Base-by-base conservation (phyloP, 768 basidiomycete species). In the Chalciporus pseudorubinellus region DNA sequence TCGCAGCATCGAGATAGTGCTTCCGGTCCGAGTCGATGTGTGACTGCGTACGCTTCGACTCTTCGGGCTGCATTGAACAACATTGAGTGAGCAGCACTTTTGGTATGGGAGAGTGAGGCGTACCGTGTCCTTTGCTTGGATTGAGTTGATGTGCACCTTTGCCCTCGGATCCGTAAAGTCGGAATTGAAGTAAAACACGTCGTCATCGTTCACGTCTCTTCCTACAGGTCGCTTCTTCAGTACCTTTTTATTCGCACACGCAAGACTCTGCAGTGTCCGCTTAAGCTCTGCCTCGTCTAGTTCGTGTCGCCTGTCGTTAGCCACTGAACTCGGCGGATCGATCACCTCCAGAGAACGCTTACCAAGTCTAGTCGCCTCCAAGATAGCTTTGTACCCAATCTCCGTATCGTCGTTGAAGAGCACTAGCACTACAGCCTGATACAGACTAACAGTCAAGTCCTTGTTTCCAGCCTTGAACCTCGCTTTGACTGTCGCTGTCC, bases 111-210 rank as follows among this genome's bases (percentile, higher is more conserved):
- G 24, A 8, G 19, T 45, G 7, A 8, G 11, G 72, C 87, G 53
- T 63, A 95, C 92, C 54, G 92, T 85, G 58, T 95, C 88, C 64
- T 94, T 94, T 14, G 86, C 88, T 68, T 98, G 97, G 44, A 99
- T 95, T 19, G 94, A 90, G 63, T 94, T 95, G 72, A 98, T 95
- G 69, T 91, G 91, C 36, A 99, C 80, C 59, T 86, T 90, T 33
- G 83, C 70, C 38, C 82, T 77, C 7, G 86, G 77, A 60, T 95
- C 89, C 24, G 83, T 82, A 68, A 98, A 98, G 9, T 82, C 82
- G 26, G 78, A 72, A 66, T 98, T 97, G 74, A 87, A 93, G 28
- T 71, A 69, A 67, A 99, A 98, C 39, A 79, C 65, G 61, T 98
- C 97, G 2, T 67, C 72, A 29, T 86, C 81, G 24, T 82, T 67